These are phyloP conservation scores for Phalaenopsis equestris DNA, from an alignment of 106 monocot genomes.

Conservation along the genomic window DNA sequence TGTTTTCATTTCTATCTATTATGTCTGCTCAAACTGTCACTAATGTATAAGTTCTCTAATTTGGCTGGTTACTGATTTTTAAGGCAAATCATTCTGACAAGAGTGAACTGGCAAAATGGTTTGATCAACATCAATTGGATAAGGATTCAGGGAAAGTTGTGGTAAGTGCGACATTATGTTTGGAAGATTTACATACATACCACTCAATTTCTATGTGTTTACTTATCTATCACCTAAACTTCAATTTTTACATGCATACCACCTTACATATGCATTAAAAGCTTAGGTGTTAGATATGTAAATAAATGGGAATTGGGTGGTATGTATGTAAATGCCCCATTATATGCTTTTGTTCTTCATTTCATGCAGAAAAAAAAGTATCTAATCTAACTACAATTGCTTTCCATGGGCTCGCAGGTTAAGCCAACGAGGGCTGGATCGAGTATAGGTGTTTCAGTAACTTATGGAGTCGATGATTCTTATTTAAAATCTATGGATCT, in stretches of 20 bases:
- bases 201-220: too few relatives aligned
- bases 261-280: too few relatives aligned
- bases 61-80: not conserved
- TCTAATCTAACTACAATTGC: slow-evolving; percentile 8
- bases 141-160: slow-evolving; percentile 69
- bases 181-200: too few relatives aligned
- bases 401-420: slow-evolving; percentile 33
- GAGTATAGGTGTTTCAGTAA: slow-evolving; percentile 81
- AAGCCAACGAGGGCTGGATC: slow-evolving; percentile 87
- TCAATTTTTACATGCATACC: too few relatives aligned
- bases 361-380: not conserved
- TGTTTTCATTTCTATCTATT: not conserved
- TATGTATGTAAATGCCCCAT: too few relatives aligned
- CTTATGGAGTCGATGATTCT: slow-evolving; percentile 80
- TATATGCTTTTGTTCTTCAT: slow-evolving; percentile 3
- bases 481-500: slow-evolving; percentile 58
- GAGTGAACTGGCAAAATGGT: slow-evolving; percentile 54
- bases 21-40: not conserved
- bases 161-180: slow-evolving; percentile 24
- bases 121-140: slow-evolving; percentile 46
- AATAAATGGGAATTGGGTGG: too few relatives aligned
- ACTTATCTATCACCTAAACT: too few relatives aligned
- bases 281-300: too few relatives aligned
- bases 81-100: slow-evolving; percentile 34
- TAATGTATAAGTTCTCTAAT: slow-evolving; percentile 3